These are phyloP conservation scores for Penicillium pulvis DNA, from an alignment of 495 filamentous ascomycete genomes.

Conservation along the genomic window DNA sequence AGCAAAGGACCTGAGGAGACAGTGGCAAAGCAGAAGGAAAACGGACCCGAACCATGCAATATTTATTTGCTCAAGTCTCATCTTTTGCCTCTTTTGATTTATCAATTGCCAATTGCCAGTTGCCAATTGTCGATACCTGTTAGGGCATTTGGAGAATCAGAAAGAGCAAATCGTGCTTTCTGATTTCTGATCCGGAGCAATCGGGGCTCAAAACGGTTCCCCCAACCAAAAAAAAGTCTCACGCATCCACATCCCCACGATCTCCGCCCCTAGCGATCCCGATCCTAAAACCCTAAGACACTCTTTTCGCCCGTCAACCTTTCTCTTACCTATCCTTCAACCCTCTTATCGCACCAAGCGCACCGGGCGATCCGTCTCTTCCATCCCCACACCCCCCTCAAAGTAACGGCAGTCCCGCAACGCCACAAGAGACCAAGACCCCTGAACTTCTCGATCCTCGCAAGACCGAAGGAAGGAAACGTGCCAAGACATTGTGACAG, in stretches of 20 bases:
- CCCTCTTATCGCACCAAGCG: background rate
- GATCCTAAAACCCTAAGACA: background rate
- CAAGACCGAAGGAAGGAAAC: background rate
- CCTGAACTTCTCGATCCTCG: background rate
- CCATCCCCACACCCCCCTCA: conserved; percentile 5
- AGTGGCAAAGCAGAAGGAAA: too few species aligned
- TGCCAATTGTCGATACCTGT: too few species aligned
- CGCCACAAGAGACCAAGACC: conserved; percentile 3
- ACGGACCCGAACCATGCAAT: too few species aligned
- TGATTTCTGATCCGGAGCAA: background rate
- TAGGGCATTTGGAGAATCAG: too few species aligned
- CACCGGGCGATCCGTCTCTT: background rate
- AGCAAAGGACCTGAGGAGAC: too few species aligned
- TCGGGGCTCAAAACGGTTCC: background rate
- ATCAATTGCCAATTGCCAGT: too few species aligned
- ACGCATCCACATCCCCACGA: background rate
- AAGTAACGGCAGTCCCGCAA: conserved; percentile 2
- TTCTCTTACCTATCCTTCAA: background rate
- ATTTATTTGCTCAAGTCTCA: too few species aligned
- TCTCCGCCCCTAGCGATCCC: background rate
- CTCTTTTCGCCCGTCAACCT: background rate
- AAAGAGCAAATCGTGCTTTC: background rate
- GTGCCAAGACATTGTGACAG: background rate
- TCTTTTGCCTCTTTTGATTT: too few species aligned
- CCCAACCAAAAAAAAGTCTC: background rate